These are phyloP conservation scores for Xylariaceae sp. DNA, from an alignment of 2,329 filamentous ascomycete species.

Conservation along the genomic window DNA sequence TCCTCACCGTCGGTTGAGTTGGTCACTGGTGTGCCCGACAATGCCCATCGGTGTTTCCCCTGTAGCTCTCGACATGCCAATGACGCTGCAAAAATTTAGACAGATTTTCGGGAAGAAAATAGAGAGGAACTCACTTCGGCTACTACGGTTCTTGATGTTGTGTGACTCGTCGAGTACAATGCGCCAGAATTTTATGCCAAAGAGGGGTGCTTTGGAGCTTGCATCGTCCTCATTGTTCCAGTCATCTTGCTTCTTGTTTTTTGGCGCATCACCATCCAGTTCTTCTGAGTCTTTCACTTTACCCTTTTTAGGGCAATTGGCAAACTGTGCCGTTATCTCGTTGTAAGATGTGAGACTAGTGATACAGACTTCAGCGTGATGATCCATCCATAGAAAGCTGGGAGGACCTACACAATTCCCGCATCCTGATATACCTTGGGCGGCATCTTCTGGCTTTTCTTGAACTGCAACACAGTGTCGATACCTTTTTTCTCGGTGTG, in stretches of 20 bases:
- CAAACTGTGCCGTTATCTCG: slow-evolving; percentile 3
- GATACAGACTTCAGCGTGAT: no score
- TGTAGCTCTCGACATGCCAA: slow-evolving; percentile 8
- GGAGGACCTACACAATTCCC: slow-evolving; percentile 6
- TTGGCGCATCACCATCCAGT: no score
- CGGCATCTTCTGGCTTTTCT: not conserved
- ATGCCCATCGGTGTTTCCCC: slow-evolving; percentile 6
- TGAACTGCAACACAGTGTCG: slow-evolving; percentile 2
- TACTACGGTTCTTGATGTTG: slow-evolving; percentile 10
- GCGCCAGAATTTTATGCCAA: no score
- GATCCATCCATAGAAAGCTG: no score
- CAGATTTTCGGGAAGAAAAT: not conserved
- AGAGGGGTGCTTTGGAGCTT: no score
- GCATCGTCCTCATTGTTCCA: no score
- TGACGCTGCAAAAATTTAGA: slow-evolving; percentile 9
- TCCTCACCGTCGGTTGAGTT: slow-evolving; percentile 9
- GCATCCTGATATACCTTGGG: not conserved
- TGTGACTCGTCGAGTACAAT: slow-evolving; percentile 15
- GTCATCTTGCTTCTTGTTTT: no score
- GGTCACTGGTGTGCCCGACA: slow-evolving; percentile 14
- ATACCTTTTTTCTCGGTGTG: not conserved
- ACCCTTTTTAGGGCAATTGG: no score
- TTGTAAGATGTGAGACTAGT: slow-evolving; percentile 11
- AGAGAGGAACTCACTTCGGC: slow-evolving; percentile 5
- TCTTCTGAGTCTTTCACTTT: not conserved